A percentile compares a stretch with the other conserved stretches of the same genome.
phyloP scores from a whole-genome alignment of 306 rosid species.

The Prunus padus region DNA sequence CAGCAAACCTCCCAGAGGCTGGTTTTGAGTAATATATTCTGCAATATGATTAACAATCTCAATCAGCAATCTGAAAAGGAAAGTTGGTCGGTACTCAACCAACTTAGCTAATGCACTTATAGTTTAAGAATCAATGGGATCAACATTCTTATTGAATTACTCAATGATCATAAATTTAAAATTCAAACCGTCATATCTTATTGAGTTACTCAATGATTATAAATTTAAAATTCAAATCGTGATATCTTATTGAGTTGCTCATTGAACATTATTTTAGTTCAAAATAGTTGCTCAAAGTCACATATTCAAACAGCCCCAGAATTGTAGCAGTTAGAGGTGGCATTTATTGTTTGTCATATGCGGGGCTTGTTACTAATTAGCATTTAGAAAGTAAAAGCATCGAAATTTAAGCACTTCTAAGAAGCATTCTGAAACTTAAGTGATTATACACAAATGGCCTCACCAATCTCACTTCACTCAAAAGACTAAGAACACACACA shows the following conservation, averaged over 20 bases:
- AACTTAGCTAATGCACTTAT: background rate
- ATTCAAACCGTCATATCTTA: background rate
- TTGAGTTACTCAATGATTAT: background rate
- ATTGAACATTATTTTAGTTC: background rate
- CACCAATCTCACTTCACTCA: background rate
- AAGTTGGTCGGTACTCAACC: background rate
- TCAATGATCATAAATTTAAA: background rate
- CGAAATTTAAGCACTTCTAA: background rate
- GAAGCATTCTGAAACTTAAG: background rate
- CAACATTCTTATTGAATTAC: background rate
- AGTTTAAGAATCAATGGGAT: background rate
- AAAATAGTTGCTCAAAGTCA: no score
- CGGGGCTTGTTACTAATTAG: background rate
- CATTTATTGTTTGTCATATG: background rate
- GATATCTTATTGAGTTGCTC: conserved; percentile 2
- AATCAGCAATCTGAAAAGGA: background rate
- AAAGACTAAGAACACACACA: background rate
- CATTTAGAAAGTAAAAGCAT: background rate
- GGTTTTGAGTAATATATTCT: conserved; percentile 75
- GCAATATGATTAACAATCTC: conserved; percentile 34
- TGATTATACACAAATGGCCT: background rate
- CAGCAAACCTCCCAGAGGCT: conserved; percentile 87
- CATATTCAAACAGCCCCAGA: no score
- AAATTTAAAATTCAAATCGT: background rate
- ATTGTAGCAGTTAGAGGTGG: background rate